Base-by-base conservation (phyloP, 805 yeast genomes). In the Barnettozyma vustinii region DNA sequence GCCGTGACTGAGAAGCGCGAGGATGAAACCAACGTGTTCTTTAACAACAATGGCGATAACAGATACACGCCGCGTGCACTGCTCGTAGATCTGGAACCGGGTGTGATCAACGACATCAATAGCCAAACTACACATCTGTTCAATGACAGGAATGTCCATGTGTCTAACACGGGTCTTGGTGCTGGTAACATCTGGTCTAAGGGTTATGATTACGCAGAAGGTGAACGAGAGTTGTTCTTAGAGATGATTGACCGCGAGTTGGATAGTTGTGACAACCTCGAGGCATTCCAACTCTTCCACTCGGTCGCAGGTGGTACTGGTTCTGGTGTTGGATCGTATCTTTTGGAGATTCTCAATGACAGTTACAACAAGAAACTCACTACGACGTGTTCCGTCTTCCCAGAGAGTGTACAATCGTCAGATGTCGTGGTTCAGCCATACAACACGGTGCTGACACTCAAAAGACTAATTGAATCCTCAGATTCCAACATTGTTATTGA, bases 261-360 rank as follows among this genome's bases (percentile, higher is more conserved):
- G 37, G 99, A 94, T 61, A 83, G 86, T 30, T 84, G 96, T 56
- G 98, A 95, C 54, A 84, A 84, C 48, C 70, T 90, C 46, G 94
- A 91, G 55, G 96, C 95, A 5, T 94, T 94, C 65, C 96, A 90
- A 71, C 69, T 94, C 55, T 66, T 91, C 45, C 99, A 94, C 67
- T 86, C 97, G 4, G 96, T 94, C 5, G 98, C 97, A 0, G 99
- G 99, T 35, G 99, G 99, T 37, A 94, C 99, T 0, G 99, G 99
- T 0, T 87, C 97, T 0, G 99, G 99, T 3, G 79, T 90, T 35
- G 99, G 99, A 1, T 87, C 96, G 0, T 77, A 78, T 49, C 57
- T 94, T 40, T 67, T 94, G 36, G 97, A 94, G 63, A 71, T 81
- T 15, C 65, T 95, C 49, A 79, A 81, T 49, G 99, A 94, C 63